Evolutionary conservation across 768 basidiomycete genomes (phyloP).

Genomic region (Nidula microcarpa): DNA sequence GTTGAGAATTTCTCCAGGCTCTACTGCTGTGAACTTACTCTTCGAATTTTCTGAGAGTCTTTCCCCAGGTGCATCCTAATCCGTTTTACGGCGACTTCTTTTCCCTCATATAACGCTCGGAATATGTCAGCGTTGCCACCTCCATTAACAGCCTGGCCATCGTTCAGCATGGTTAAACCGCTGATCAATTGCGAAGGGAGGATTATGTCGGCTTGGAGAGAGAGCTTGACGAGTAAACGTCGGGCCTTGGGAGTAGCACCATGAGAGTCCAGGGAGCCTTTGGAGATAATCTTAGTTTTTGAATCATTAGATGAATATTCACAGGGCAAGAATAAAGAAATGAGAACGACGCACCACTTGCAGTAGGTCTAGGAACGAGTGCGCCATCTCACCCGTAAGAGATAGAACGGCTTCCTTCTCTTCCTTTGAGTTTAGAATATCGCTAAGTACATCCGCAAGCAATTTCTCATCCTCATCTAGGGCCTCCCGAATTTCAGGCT

Average conservation of each 20-base stretch:
- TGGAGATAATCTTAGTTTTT: background rate
- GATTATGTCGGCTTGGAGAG: conserved; percentile 14
- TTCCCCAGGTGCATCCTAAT: conserved; percentile 15
- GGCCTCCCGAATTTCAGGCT: too few species aligned
- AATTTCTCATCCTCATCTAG: too few species aligned
- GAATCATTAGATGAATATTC: too few species aligned
- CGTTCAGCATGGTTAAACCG: conserved; percentile 13
- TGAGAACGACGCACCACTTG: too few species aligned
- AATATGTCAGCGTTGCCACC: conserved; percentile 27
- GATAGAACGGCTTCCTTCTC: too few species aligned
- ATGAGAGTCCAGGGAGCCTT: background rate
- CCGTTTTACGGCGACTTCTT: conserved; percentile 20
- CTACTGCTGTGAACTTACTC: conserved; percentile 1
- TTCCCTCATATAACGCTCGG: conserved; percentile 12
- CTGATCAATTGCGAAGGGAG: conserved; percentile 18
- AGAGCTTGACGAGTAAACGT: conserved; percentile 16
- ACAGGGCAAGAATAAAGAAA: too few species aligned
- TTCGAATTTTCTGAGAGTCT: conserved; percentile 11
- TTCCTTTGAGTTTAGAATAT: too few species aligned
- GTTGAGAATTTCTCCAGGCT: background rate
- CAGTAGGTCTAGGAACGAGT: too few species aligned
- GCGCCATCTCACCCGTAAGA: too few species aligned
- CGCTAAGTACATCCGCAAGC: too few species aligned
- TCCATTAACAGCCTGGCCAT: conserved; percentile 15
- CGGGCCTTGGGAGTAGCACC: conserved; percentile 11